Evolutionary conservation across 352 stramenopile species (phyloP), one percentile per base, ranked within the genome.

Genomic region (Globisporangium recalcitrans): DNA sequence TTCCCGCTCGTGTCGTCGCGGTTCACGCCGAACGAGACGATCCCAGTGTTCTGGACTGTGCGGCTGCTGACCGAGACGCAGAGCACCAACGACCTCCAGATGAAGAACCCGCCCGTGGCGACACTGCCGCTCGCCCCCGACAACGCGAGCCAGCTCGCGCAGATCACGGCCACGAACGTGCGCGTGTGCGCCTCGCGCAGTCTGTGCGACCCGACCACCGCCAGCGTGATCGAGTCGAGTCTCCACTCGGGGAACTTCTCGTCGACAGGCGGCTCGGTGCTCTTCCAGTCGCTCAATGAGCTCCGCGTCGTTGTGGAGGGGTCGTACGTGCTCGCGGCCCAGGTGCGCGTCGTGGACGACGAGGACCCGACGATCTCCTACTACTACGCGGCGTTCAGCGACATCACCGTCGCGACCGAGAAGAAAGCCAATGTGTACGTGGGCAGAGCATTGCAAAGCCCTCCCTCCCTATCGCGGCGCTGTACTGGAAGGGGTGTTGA

Each of bases 91-190:
- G 67, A 46, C 21, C 63, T 90, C 52, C 57, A 70, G 26, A 82
- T 90, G 52, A 65, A 71, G 10, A 52, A 78, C 36, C 75, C 77
- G 14, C 75, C 77, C 3, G 48, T 58, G n/a, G 60, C 48, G 11
- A 74, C 72, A 36, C 13, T 65, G 16, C 72, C 75, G 3, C 61
- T 74, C n/a, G 68, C 55, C 42, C 49, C 65, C 3, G 72, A 78
- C 64, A 53, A 79, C 54, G n/a, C 29, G 5, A 62, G 63, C 34
- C 21, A 64, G 46, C 24, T 26, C 19, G 70, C 77, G 58, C 74
- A 87, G 67, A 87, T 88, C 71, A 27, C 69, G 6, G 69, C 62
- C 21, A 85, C 71, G 9, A 81, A 80, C 54, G 62, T 77, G 9
- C 75, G 76, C 31, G 72, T 71, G 7, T 90, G 80, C 46, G 44